phyloP scores from a whole-genome alignment of 2,329 filamentous ascomycete species.

The Aspergillus quadricinctus region DNA sequence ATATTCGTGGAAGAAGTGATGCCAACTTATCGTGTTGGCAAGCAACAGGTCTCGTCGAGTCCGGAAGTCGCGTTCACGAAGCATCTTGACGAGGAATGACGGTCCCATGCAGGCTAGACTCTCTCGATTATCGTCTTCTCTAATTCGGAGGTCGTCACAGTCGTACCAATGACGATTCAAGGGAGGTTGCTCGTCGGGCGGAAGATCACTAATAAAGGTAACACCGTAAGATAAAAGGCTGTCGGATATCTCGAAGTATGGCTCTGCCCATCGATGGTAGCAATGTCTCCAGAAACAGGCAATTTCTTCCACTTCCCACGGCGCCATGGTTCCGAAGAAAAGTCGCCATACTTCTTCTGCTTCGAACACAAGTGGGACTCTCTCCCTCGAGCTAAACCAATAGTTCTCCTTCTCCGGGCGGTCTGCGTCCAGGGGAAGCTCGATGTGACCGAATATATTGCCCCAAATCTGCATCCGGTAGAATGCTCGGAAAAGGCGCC shows the following conservation, averaged over 20 bases:
- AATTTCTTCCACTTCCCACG: slow-evolving; percentile 21
- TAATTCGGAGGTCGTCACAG: not conserved
- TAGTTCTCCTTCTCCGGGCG: not conserved
- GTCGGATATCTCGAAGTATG: slow-evolving; percentile 3
- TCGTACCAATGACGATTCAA: not conserved
- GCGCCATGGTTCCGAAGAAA: slow-evolving; percentile 16
- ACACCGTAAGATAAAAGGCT: slow-evolving; percentile 1
- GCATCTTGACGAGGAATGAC: slow-evolving; percentile 11
- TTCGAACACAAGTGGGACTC: not conserved
- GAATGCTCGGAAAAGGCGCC: slow-evolving; percentile 12
- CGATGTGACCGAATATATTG: slow-evolving; percentile 12
- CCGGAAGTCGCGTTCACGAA: slow-evolving; percentile 1
- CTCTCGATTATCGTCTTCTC: not conserved
- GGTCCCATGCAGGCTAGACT: slow-evolving; percentile 10
- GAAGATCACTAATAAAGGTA: not conserved
- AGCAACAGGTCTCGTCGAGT: slow-evolving; percentile 11
- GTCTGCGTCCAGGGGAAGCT: not conserved
- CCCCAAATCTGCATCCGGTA: slow-evolving; percentile 15
- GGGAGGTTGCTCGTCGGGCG: slow-evolving; percentile 2
- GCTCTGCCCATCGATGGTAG: not conserved
- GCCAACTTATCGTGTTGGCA: not conserved
- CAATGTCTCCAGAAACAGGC: slow-evolving; percentile 13
- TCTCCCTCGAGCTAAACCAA: not conserved
- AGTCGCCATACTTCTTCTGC: slow-evolving; percentile 9
- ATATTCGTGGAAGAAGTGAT: not conserved